phyloP scores from a whole-genome alignment of 805 yeast species.

The Blastobotrys parvus region DNA sequence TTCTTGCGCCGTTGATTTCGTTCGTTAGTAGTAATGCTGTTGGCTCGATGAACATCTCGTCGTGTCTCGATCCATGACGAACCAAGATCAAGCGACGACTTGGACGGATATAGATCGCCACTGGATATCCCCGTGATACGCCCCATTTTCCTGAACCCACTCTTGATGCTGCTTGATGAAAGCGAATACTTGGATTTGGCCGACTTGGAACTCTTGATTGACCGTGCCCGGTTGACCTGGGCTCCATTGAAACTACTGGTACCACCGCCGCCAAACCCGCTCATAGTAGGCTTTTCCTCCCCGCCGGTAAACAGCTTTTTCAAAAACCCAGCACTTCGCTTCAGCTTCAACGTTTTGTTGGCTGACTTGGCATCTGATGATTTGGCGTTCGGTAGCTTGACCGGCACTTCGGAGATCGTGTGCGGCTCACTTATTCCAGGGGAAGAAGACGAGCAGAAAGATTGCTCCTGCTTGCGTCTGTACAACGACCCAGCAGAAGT shows the following conservation, averaged over 20 bases:
- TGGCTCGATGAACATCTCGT: conserved; percentile 62
- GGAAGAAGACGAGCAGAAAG: background rate
- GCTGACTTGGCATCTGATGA: conserved; percentile 4
- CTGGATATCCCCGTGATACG: background rate
- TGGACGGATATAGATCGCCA: background rate
- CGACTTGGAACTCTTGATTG: conserved; percentile 16
- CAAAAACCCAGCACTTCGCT: conserved; percentile 24
- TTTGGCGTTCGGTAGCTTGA: conserved; percentile 15
- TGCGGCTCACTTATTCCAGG: background rate
- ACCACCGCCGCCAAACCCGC: too few relatives aligned
- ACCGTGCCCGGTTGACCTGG: conserved; percentile 1
- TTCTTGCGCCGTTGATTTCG: conserved; percentile 51
- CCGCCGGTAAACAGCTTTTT: conserved; percentile 17
- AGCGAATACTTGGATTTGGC: conserved; percentile 15
- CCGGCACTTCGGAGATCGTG: conserved; percentile 13
- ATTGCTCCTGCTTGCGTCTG: background rate
- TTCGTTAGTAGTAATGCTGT: conserved; percentile 59
- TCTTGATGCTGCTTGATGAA: conserved; percentile 2
- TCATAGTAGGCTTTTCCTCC: background rate
- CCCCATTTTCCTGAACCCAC: background rate
- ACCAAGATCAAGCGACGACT: background rate
- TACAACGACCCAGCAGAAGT: conserved; percentile 76
- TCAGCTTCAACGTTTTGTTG: conserved; percentile 19
- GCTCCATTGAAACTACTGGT: background rate
- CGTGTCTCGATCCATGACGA: conserved; percentile 43